Evolutionary conservation across 2,329 filamentous ascomycete genomes (phyloP).

Genomic region (Massarina eburnea): DNA sequence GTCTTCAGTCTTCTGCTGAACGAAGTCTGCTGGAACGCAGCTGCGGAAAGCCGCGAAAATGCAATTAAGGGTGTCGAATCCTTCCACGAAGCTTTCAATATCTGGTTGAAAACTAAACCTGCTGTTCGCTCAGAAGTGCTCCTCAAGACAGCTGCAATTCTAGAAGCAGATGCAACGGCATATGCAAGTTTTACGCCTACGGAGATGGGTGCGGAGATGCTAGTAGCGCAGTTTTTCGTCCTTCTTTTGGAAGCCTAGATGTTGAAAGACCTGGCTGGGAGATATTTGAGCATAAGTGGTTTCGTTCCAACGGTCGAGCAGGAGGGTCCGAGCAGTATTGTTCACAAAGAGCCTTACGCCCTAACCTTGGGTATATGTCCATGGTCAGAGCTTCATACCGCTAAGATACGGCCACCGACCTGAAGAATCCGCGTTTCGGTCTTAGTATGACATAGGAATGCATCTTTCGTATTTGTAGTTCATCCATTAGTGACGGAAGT

Average conservation of each 20-base stretch:
- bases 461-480: constrained; percentile 1
- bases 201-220: constrained; percentile 50
- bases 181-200: constrained; percentile 3
- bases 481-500: constrained; percentile 48
- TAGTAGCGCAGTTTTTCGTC: constrained; percentile 57
- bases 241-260: constrained; percentile 31
- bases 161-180: constrained; percentile 56
- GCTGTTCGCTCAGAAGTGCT: constrained; percentile 66
- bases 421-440: not conserved
- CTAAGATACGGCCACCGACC: not conserved
- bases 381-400: constrained; percentile 3
- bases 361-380: constrained; percentile 5
- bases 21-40: not conserved
- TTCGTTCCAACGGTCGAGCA: constrained; percentile 24
- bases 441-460: not conserved
- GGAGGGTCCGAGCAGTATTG: constrained; percentile 4
- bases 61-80: not conserved
- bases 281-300: constrained; percentile 43
- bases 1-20: not conserved
- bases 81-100: constrained; percentile 56
- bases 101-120: constrained; percentile 65
- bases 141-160: constrained; percentile 63
- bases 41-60: not conserved
- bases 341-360: constrained; percentile 9
- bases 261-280: constrained; percentile 40